These are phyloP conservation scores for Paramecium primaurelia DNA, from an alignment of 73 alveolate genomes.

Conservation along the genomic window DNA sequence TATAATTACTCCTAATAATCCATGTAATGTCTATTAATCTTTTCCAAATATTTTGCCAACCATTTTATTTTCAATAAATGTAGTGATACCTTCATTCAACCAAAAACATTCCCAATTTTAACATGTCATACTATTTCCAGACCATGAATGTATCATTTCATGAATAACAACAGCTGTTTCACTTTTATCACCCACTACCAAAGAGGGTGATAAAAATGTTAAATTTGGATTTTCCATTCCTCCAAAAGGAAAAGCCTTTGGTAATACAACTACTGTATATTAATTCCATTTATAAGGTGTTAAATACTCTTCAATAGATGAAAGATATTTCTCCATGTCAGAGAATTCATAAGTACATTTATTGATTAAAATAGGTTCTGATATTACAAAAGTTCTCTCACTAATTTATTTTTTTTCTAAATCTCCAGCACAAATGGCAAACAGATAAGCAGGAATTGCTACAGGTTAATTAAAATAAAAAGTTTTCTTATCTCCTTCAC, in stretches of 20 bases:
- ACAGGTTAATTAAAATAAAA: conserved; percentile 74
- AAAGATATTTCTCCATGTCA: conserved; percentile 80
- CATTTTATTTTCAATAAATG: conserved; percentile 38
- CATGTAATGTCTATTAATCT: conserved; percentile 26
- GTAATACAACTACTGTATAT: conserved; percentile 89
- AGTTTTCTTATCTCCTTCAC: background rate
- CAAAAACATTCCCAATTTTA: conserved; percentile 87
- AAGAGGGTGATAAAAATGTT: conserved; percentile 94
- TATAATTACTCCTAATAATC: background rate
- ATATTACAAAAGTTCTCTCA: conserved; percentile 76
- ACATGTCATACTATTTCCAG: conserved; percentile 96
- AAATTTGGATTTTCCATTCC: conserved; percentile 99
- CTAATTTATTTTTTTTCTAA: conserved; percentile 70
- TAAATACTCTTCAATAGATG: conserved; percentile 82
- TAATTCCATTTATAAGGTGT: conserved; percentile 96
- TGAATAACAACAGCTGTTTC: conserved; percentile 88
- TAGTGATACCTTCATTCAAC: conserved; percentile 59
- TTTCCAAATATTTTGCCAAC: conserved; percentile 48
- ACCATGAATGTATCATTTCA: conserved; percentile 98
- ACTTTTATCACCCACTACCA: conserved; percentile 96
- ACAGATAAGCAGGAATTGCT: conserved; percentile 89
- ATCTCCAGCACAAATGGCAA: conserved; percentile 90
- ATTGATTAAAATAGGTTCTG: conserved; percentile 84
- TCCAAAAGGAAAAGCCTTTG: conserved; percentile 97
- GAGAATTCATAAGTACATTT: conserved; percentile 75